A percentile compares a stretch with the other conserved stretches of the same genome.
Evolutionary conservation across 768 basidiomycete genomes (phyloP).

Genomic region (Mycena kentingensis): DNA sequence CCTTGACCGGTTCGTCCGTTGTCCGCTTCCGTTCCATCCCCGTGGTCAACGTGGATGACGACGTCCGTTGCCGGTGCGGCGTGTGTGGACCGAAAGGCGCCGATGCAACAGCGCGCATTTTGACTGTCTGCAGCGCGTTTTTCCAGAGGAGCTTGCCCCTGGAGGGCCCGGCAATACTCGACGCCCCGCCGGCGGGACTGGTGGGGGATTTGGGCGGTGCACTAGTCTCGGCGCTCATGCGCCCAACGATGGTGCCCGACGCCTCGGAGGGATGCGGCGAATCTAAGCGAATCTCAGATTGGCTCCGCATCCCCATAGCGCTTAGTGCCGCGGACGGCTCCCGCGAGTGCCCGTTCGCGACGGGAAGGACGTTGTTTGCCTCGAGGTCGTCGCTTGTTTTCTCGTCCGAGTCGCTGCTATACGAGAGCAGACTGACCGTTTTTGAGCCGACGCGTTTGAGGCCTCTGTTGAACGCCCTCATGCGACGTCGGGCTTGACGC

Average conservation of each 20-base stretch:
- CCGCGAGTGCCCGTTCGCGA: constrained; percentile 20
- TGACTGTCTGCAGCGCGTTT: constrained; percentile 45
- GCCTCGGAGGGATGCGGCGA: constrained; percentile 7
- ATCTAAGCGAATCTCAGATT: constrained; percentile 11
- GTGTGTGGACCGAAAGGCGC: constrained; percentile 24
- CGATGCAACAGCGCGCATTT: constrained; percentile 37
- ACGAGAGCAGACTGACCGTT: constrained; percentile 25
- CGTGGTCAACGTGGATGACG: constrained; percentile 31
- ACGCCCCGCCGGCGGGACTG: neutral
- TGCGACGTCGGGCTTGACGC: constrained; percentile 18
- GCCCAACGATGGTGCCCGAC: constrained; percentile 14
- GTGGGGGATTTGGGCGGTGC: neutral
- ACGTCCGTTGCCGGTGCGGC: constrained; percentile 39
- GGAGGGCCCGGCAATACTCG: constrained; percentile 22
- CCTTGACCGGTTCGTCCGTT: constrained; percentile 37
- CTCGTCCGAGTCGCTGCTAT: constrained; percentile 29
- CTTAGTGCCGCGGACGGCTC: constrained; percentile 16
- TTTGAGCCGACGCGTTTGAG: constrained; percentile 29
- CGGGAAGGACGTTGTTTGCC: constrained; percentile 29
- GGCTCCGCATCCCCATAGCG: constrained; percentile 26
- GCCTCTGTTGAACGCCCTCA: constrained; percentile 18
- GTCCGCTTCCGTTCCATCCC: constrained; percentile 30
- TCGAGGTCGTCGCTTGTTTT: constrained; percentile 30
- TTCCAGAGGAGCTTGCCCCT: constrained; percentile 46
- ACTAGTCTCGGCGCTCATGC: neutral